Conservation (phyloP, 345 rosid species). For the Eucalyptus melliodora region DNA sequence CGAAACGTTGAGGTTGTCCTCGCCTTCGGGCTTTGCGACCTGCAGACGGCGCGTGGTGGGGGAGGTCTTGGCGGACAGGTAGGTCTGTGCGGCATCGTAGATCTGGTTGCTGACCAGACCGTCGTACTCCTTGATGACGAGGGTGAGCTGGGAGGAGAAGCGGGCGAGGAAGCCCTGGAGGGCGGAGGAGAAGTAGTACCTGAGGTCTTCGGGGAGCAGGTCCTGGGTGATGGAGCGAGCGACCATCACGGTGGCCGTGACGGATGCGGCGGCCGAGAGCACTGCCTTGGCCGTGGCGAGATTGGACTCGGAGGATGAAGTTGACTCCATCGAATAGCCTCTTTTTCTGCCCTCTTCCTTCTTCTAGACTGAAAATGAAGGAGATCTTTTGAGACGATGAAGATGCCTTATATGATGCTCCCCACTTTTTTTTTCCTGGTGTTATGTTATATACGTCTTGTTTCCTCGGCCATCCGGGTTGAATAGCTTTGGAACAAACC, state of each 20-base stretch:
- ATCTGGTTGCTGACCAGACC: slow-evolving; percentile 11
- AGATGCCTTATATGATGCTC: neutral
- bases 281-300: slow-evolving; percentile 5
- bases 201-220: slow-evolving; percentile 9
- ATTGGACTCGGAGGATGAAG: neutral
- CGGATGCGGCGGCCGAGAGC: slow-evolving; percentile 16
- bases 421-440: neutral
- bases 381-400: neutral
- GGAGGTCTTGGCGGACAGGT: slow-evolving; percentile 1
- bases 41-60: slow-evolving; percentile 10
- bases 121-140: slow-evolving; percentile 14
- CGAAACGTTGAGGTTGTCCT: slow-evolving; percentile 23
- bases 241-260: slow-evolving; percentile 12
- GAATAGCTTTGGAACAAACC: neutral
- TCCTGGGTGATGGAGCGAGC: slow-evolving; percentile 11
- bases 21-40: slow-evolving; percentile 40
- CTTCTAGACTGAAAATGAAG: neutral
- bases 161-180: slow-evolving; percentile 1
- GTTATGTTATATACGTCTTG: neutral
- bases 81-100: slow-evolving; percentile 14
- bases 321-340: neutral
- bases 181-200: neutral
- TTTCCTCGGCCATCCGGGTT: neutral
- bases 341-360: neutral
- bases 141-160: slow-evolving; percentile 11